These are phyloP conservation scores for Hemileccinum impolitum DNA, from an alignment of 768 basidiomycete species.

Conservation along the genomic window DNA sequence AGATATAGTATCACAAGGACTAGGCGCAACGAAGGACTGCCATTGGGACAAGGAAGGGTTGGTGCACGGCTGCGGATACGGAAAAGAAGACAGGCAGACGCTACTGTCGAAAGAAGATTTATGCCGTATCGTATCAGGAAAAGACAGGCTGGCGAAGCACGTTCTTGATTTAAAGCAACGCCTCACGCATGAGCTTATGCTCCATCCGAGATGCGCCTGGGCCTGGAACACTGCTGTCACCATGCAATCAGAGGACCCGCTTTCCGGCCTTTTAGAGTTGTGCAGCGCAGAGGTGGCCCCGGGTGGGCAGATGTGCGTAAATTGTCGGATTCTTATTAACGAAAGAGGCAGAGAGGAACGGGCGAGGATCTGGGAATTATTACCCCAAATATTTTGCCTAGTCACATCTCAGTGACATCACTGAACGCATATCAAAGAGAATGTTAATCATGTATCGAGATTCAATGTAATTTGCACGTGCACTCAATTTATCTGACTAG, in stretches of 20 bases:
- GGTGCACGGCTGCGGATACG: background rate
- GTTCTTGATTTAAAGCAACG: background rate
- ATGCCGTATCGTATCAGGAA: background rate
- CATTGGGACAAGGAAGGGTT: background rate
- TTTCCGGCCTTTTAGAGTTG: conserved; percentile 1
- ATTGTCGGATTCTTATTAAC: background rate
- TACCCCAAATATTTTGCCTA: conserved; percentile 1
- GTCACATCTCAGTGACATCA: too few species aligned
- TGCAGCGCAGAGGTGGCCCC: background rate
- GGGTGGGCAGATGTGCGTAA: background rate
- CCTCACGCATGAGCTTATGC: background rate
- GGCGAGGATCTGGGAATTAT: background rate
- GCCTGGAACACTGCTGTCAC: background rate
- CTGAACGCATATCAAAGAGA: too few species aligned
- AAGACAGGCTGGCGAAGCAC: background rate
- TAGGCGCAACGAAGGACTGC: background rate
- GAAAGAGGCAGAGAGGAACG: conserved; percentile 2
- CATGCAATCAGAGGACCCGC: background rate
- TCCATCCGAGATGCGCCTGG: background rate
- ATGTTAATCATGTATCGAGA: too few species aligned
- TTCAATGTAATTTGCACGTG: too few species aligned
- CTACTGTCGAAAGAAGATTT: conserved; percentile 4
- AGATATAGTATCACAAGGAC: background rate
- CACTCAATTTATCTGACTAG: too few species aligned
- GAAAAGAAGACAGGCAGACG: background rate